phyloP scores from a whole-genome alignment of 345 rosid genomes.

The Atalantia buxifolia region DNA sequence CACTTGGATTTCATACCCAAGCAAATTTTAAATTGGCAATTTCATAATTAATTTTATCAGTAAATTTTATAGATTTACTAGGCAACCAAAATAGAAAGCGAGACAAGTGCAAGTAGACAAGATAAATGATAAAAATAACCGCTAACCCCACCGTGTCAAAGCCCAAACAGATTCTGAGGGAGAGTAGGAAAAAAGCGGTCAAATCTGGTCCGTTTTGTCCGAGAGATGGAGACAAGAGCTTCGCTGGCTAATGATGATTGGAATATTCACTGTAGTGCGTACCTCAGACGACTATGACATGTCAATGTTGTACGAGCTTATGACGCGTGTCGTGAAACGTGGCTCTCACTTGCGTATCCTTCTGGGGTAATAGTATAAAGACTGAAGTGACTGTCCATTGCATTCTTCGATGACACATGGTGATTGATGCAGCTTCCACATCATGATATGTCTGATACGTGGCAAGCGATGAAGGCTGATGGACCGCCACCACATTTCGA shows the following conservation, averaged over 20 bases:
- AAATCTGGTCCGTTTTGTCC: not conserved
- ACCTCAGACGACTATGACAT: not conserved
- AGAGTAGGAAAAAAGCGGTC: too few relatives aligned
- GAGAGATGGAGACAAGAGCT: not conserved
- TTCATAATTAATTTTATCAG: not conserved
- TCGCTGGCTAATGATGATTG: not conserved
- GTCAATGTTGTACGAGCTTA: not conserved
- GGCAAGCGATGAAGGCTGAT: not conserved
- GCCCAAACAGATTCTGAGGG: too few relatives aligned
- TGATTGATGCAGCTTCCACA: too few relatives aligned
- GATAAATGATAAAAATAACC: not conserved
- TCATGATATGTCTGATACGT: not conserved
- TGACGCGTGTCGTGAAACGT: slow-evolving; percentile 3
- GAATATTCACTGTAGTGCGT: not conserved
- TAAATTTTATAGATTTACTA: not conserved
- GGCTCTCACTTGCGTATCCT: not conserved
- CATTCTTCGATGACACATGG: not conserved
- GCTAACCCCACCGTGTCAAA: not conserved
- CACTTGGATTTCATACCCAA: too few relatives aligned
- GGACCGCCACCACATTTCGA: not conserved
- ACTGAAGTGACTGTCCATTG: not conserved
- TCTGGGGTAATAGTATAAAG: not conserved
- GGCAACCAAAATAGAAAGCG: not conserved
- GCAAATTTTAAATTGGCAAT: not conserved
- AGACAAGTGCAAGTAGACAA: not conserved